phyloP scores from a whole-genome alignment of 23 red algal species.

The Pyropia yezoensis region DNA sequence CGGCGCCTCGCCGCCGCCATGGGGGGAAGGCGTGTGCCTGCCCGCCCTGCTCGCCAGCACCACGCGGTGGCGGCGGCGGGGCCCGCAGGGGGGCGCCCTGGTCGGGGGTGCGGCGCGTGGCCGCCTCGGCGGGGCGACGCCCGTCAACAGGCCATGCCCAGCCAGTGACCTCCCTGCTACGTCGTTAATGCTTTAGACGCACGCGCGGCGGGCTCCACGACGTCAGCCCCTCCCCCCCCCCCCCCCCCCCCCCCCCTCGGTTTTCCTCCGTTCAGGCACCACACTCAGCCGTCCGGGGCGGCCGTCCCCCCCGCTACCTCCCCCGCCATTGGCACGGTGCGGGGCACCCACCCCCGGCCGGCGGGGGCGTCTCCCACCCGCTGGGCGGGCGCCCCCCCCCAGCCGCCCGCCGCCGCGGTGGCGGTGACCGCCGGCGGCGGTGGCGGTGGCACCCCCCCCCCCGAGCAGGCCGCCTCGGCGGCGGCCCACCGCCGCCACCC shows the following conservation, averaged over 20 bases:
- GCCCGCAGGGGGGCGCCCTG: too few relatives aligned
- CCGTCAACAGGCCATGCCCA: too few relatives aligned
- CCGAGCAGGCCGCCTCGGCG: neutral
- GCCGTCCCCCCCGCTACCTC: neutral
- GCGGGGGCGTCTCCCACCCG: neutral
- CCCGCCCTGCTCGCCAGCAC: too few relatives aligned
- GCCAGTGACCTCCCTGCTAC: too few relatives aligned
- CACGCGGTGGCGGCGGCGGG: too few relatives aligned
- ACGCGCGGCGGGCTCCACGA: too few relatives aligned
- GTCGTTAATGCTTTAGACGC: too few relatives aligned
- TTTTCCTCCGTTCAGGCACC: too few relatives aligned
- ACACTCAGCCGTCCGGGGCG: neutral
- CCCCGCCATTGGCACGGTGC: neutral
- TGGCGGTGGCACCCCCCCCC: neutral
- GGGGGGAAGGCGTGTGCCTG: too few relatives aligned
- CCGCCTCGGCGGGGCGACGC: neutral
- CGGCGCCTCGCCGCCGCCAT: too few relatives aligned
- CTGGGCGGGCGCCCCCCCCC: neutral
- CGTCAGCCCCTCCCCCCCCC: too few relatives aligned
- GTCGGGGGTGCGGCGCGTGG: neutral
- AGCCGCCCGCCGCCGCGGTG: neutral
- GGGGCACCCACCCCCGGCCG: neutral
- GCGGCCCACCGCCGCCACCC: constrained; percentile 22
- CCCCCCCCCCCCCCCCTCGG: too few relatives aligned
- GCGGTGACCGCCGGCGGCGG: neutral